Conservation (phyloP, 2,329 filamentous ascomycete species). For the Cordyceps cateniannulata region DNA sequence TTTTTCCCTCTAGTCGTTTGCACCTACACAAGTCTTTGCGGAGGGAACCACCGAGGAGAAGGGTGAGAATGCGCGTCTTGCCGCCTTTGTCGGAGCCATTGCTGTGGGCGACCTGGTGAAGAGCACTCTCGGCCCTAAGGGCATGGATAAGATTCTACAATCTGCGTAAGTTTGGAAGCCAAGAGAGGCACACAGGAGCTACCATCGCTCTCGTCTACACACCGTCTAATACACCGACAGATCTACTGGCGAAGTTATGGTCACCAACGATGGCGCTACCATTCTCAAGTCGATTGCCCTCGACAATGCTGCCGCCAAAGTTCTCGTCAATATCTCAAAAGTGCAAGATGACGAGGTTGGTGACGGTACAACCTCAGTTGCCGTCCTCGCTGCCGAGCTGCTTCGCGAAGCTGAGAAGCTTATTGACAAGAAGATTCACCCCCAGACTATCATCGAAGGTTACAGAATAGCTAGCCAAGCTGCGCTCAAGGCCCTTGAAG, state of each 20-base stretch:
- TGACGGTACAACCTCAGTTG: slow-evolving; percentile 96
- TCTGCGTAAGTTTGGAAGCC: slow-evolving; percentile 63
- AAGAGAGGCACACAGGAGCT: neutral
- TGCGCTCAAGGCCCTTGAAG: slow-evolving; percentile 76
- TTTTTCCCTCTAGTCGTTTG: slow-evolving; percentile 48
- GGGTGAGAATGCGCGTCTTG: slow-evolving; percentile 96
- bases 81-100: slow-evolving; percentile 97
- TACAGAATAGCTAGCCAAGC: slow-evolving; percentile 95
- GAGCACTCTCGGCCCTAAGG: slow-evolving; percentile 93
- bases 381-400: slow-evolving; percentile 89
- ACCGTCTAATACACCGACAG: slow-evolving; percentile 37
- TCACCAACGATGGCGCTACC: slow-evolving; percentile 97
- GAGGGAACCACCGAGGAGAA: slow-evolving; percentile 97
- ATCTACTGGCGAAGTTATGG: slow-evolving; percentile 94
- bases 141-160: slow-evolving; percentile 98
- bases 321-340: slow-evolving; percentile 98
- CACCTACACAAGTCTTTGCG: slow-evolving; percentile 96
- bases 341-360: slow-evolving; percentile 98
- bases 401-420: slow-evolving; percentile 95
- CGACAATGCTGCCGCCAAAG: slow-evolving; percentile 96
- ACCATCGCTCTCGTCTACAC: slow-evolving; percentile 10
- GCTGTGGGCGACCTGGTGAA: slow-evolving; percentile 96
- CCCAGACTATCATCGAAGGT: slow-evolving; percentile 98
- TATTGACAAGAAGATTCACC: slow-evolving; percentile 97
- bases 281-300: slow-evolving; percentile 98